These are phyloP conservation scores for Ichthyophthirius multifiliis DNA, from an alignment of 169 alveolate genomes.

Conservation along the genomic window DNA sequence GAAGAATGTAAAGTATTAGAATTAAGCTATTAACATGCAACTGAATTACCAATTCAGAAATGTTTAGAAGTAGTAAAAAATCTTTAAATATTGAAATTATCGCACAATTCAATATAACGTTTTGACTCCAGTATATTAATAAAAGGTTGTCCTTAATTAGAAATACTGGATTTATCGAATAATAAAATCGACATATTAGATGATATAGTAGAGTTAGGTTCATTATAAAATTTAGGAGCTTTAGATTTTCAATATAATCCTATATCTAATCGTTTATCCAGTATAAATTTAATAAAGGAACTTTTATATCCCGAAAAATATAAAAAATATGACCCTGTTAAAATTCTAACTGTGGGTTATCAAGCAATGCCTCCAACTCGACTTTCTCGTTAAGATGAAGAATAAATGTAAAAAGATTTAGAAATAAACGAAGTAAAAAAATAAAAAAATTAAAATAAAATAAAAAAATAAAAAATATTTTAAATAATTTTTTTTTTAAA, in stretches of 20 bases:
- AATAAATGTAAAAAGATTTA: constrained; percentile 18
- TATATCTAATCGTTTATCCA: not conserved
- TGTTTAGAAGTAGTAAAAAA: constrained; percentile 1
- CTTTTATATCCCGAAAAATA: constrained; percentile 32
- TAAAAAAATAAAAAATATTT: too few relatives aligned
- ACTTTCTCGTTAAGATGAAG: constrained; percentile 1
- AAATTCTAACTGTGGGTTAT: constrained; percentile 26
- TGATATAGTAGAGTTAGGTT: constrained; percentile 25
- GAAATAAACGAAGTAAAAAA: too few relatives aligned
- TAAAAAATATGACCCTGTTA: constrained; percentile 39
- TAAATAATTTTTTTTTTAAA: too few relatives aligned
- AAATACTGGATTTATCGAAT: constrained; percentile 12
- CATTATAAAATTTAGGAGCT: constrained; percentile 5
- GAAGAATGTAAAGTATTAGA: constrained; percentile 31
- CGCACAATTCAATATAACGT: constrained; percentile 15
- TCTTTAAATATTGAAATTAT: constrained; percentile 8
- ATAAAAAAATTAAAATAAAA: too few relatives aligned
- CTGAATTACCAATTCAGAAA: constrained; percentile 2
- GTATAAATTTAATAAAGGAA: constrained; percentile 11
- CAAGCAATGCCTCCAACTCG: constrained; percentile 11
- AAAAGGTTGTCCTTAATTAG: constrained; percentile 6
- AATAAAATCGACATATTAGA: constrained; percentile 28
- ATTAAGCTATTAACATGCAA: constrained; percentile 2
- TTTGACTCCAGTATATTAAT: constrained; percentile 16
- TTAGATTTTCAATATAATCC: constrained; percentile 28